Base-by-base conservation (phyloP, 352 stramenopile species). In the Phytophthora citricola region DNA sequence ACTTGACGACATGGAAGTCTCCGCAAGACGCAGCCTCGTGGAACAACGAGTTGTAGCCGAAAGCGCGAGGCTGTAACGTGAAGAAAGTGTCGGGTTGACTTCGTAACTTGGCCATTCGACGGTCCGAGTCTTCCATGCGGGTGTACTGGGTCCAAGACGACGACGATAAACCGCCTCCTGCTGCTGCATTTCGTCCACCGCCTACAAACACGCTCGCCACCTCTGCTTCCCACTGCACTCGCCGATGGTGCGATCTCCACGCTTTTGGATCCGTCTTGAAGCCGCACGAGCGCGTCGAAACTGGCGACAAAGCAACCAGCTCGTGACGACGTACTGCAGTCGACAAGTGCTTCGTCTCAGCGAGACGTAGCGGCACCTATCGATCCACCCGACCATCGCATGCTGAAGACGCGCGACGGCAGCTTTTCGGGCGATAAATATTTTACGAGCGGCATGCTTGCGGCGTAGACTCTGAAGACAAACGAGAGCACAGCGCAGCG, bases 1-100 rank as follows among this genome's bases (percentile, higher is more conserved):
- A 94, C 58, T 91, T 88, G 61, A 90, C 74, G 1, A 93, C 84
- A 45, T 94, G 79, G 50, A 94, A 85, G 43, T 94, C 86, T 0
- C 86, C 83, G 38, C 79, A 83, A 10, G 68, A 69, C 3, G 86
- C 83, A 10, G 71, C 81, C 31, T 92, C 74, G 24, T 92, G 86
- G 40, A 94, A 88, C 5, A 94, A 60, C 39, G 84, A 83, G 59
- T 93, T 92, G 59, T 85, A 92, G 0, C 77, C 74, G 43, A 75
- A 87, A 6, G 65, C 56, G 2, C 72, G 70, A 3, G 85, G 86
- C 2, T 78, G 84, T 41, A 94, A 50, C 14, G 63, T 49, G 27
- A 89, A 87, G 41, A 83, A 91, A 3, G 90, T 49, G 4, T 67
- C 40, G 12, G 86, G 77, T 9, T 81, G 61, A 29, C 58, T 56